A percentile compares a stretch with the other conserved stretches of the same genome.
These are phyloP conservation scores for Neonectria coccinea DNA, from an alignment of 2,329 filamentous ascomycete species.

Conservation along the genomic window DNA sequence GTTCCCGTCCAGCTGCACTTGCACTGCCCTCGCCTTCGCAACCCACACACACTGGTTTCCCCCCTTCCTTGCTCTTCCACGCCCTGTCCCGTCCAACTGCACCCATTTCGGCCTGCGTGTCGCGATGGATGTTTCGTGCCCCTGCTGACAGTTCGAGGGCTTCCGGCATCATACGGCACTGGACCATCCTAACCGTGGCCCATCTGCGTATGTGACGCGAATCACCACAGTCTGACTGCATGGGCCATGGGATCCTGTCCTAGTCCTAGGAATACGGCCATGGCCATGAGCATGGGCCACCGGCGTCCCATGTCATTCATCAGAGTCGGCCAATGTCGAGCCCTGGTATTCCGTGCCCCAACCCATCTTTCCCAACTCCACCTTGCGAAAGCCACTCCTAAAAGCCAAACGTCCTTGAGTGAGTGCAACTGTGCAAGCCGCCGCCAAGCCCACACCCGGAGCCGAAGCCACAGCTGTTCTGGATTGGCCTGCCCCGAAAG, in stretches of 20 bases:
- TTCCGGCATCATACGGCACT: constrained; percentile 21
- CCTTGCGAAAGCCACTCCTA: constrained; percentile 41
- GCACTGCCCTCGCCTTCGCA: constrained; percentile 36
- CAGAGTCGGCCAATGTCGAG: constrained; percentile 35
- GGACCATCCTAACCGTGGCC: constrained; percentile 10
- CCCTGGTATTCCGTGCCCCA: constrained; percentile 35
- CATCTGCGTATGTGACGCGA: constrained; percentile 24
- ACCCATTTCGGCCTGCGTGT: constrained; percentile 21
- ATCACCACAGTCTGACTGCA: constrained; percentile 34
- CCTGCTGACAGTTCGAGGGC: constrained; percentile 29
- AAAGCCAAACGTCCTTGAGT: constrained; percentile 41
- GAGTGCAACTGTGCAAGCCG: constrained; percentile 22
- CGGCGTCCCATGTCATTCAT: constrained; percentile 26
- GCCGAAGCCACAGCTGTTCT: constrained; percentile 44
- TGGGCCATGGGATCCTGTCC: constrained; percentile 31
- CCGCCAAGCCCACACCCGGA: constrained; percentile 38
- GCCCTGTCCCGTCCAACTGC: constrained; percentile 33
- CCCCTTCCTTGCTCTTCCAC: constrained; percentile 23
- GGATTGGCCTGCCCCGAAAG: constrained; percentile 38
- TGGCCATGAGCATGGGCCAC: constrained; percentile 20
- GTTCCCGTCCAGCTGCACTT: constrained; percentile 32
- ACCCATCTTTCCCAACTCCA: constrained; percentile 29
- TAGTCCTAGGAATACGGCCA: constrained; percentile 22
- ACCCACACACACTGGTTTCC: constrained; percentile 29
- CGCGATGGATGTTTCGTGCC: constrained; percentile 24